A percentile compares a stretch with the other conserved stretches of the same genome.
Evolutionary conservation across 2,329 filamentous ascomycete species (phyloP).

Genomic region (Talaromyces sp.): DNA sequence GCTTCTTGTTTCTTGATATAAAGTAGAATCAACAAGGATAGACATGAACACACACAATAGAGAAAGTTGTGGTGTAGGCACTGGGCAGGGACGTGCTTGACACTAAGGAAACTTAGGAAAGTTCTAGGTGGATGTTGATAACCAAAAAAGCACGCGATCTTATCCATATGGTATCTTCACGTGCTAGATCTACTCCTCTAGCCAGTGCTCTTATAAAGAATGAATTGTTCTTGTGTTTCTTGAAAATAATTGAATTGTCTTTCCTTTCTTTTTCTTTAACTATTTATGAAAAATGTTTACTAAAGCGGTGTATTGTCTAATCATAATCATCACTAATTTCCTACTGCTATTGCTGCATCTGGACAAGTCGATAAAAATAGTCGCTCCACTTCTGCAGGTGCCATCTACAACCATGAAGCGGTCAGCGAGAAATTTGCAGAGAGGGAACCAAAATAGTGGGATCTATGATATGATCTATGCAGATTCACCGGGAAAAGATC

Average conservation of each 20-base stretch:
- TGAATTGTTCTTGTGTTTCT: background rate
- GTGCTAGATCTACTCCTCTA: constrained; percentile 16
- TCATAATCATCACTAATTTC: background rate
- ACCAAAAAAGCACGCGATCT: constrained; percentile 10
- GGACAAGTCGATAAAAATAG: background rate
- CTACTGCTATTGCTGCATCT: background rate
- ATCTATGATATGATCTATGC: background rate
- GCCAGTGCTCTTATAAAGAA: no score
- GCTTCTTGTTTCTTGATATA: background rate
- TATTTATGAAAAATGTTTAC: background rate
- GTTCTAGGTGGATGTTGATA: constrained; percentile 5
- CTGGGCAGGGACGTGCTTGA: constrained; percentile 2
- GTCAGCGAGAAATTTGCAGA: constrained; percentile 22
- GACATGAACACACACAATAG: background rate
- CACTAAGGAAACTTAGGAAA: constrained; percentile 1
- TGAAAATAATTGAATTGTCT: background rate
- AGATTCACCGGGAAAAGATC: constrained; percentile 33
- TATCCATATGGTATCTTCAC: constrained; percentile 7
- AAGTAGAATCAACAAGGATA: background rate
- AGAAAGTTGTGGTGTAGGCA: constrained; percentile 3
- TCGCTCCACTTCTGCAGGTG: background rate
- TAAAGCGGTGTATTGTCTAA: constrained; percentile 1
- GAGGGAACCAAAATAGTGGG: background rate
- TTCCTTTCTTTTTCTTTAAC: background rate
- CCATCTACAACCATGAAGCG: constrained; percentile 19